Evolutionary conservation across 495 filamentous ascomycete genomes (phyloP).

Genomic region (Tricharina praecox): DNA sequence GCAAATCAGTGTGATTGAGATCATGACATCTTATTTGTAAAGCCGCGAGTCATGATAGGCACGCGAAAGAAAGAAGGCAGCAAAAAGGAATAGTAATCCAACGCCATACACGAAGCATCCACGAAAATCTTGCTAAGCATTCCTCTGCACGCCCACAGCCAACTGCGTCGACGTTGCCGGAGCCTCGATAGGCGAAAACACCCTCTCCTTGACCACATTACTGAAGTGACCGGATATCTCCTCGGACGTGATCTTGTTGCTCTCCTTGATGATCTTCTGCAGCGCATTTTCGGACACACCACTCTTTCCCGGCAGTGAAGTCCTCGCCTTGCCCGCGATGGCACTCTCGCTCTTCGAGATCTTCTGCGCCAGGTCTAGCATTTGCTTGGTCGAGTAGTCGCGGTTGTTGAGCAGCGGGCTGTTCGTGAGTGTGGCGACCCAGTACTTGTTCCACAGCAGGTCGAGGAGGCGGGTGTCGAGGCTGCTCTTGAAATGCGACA

Average conservation of each 20-base stretch:
- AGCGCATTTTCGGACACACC: constrained; percentile 41
- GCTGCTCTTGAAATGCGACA: constrained; percentile 82
- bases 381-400: constrained; percentile 84
- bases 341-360: constrained; percentile 40
- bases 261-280: constrained; percentile 62
- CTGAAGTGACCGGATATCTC: constrained; percentile 74
- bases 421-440: constrained; percentile 95
- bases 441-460: constrained; percentile 97
- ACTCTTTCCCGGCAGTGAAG: constrained; percentile 6
- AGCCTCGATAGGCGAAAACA: constrained; percentile 55
- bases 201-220: constrained; percentile 61
- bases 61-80: not conserved
- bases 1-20: too few species aligned
- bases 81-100: not conserved
- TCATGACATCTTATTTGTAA: too few species aligned
- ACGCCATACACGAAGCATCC: not conserved
- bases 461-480: constrained; percentile 75
- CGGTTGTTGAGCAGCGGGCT: constrained; percentile 82
- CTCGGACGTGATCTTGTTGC: constrained; percentile 67
- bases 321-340: constrained; percentile 6
- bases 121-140: not conserved
- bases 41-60: too few species aligned
- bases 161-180: not conserved
- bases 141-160: not conserved
- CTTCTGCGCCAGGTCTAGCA: constrained; percentile 70